Base-by-base conservation (phyloP, 2,329 filamentous ascomycete genomes). In the Alternaria sp. region DNA sequence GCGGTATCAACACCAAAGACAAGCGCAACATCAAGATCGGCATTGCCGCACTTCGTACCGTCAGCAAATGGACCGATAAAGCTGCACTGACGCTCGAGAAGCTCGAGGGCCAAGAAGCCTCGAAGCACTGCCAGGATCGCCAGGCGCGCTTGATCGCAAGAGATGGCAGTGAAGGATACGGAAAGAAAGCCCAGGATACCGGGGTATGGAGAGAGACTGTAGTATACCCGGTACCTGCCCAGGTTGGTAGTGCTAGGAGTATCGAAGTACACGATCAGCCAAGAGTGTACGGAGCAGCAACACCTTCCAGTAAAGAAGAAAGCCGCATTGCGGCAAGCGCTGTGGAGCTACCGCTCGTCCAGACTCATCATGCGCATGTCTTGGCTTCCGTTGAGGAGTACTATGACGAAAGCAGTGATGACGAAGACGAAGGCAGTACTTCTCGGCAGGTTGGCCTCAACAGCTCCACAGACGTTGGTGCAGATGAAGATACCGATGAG, bases 21-120 rank as follows among this genome's bases (percentile, higher is more conserved):
- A 51, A 45, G 33, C 18, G 33, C 4, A 51, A 61, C 33, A 45
- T 61, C 14, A 50, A 57, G 15, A 37, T 37, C 5, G 53, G 53
- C 5, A 54, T 51, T 4, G n/a, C 6, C 4, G 59, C 23, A 10
- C 46, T 61, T 5, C 54, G 41, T 6, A 61, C 46, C 4, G 18
- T 61, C 20, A 53, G 54, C n/a, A 61, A 53, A 46, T 58, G 59
- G 54, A 45, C 54, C 7, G 59, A 61, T 9, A 61, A 61, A 28
- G 59, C 59, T 18, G 53, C 46, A 8, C 46, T 53, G 37, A 57
- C 59, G 37, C 59, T 51, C 3, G 53, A 61, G 53, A 61, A 58
- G 20, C 54, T 53, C 43, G 59, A 51, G 15, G n/a, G 33, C 11
- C 18, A 61, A 37, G 33, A 45, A 1, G 25, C 14, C 5, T 57